These are phyloP conservation scores for sweet orange (Citrus sinensis) DNA, from an alignment of 345 rosid genomes.

Conservation along the genomic window DVS_A1.0 CM039162.1:3613001-3613500, in stretches of 20 bases:
- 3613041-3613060: conserved; percentile 56
- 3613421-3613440: neutral
- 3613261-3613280: neutral
- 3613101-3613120: conserved; percentile 68
- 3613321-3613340: too few species aligned
- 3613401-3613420: neutral
- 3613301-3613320: neutral
- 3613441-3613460: neutral
- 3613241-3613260: neutral
- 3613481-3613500: neutral
- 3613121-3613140: conserved; percentile 9
- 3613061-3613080: conserved; percentile 77
- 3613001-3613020: conserved; percentile 48
- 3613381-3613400: neutral
- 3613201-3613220: neutral
- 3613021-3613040: conserved; percentile 81
- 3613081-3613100: conserved; percentile 69
- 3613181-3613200: neutral
- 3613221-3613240: neutral
- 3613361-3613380: neutral
- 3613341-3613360: neutral
- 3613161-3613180: neutral
- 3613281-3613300: neutral
- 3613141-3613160: neutral
- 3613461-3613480: neutral